Base-by-base conservation (phyloP, 306 rosid species). In the Heteromeles arbutifolia region DNA sequence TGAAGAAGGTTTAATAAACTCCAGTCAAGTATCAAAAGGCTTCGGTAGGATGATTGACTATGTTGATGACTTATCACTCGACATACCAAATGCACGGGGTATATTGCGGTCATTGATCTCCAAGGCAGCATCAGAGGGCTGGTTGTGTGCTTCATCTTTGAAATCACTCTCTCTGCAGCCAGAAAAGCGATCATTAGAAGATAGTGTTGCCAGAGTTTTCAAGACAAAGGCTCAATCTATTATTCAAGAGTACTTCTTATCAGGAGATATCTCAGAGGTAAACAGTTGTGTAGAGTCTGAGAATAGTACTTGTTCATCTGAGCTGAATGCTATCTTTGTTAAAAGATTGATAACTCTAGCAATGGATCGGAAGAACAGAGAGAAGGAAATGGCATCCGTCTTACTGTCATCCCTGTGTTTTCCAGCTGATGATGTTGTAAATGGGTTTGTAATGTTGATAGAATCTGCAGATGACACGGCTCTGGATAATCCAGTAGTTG, bases 401-500 rank as follows among this genome's bases (percentile, higher is more conserved):
- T 67, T 90, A 79, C 82, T 90, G 48, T 85, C 96, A 15, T 90
- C 92, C 14, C 2, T 88, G 21, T 85, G 88, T 77, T 90, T 90
- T 82, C 91, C 92, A 11, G 66, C 86, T 24, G 92, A 90, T 37
- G 90, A 90, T 80, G 86, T 90, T 6, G 96, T 90, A 32, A 85
- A 74, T 57, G 96, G 96, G 26, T 88, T 90, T 75, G 82, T 83
- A 29, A 85, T 88, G 88, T 41, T 90, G 82, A 85, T 88, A 64
- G 96, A 90, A 26, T 85, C 93, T 65, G 96, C 96, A 63, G 91
- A 90, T 68, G 96, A 90, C 80, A 88, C 96, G 8, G 89, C 89
- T 37, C 64, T 90, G 21, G 96, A 90, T 65, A 88, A 88, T 70
- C 92, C 88, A 29, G 85, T 86, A 17, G 96, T 86, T 48, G 91